Base-by-base conservation (phyloP, 2,329 filamentous ascomycete species). In the Fusarium pseudograminearum region DNA sequence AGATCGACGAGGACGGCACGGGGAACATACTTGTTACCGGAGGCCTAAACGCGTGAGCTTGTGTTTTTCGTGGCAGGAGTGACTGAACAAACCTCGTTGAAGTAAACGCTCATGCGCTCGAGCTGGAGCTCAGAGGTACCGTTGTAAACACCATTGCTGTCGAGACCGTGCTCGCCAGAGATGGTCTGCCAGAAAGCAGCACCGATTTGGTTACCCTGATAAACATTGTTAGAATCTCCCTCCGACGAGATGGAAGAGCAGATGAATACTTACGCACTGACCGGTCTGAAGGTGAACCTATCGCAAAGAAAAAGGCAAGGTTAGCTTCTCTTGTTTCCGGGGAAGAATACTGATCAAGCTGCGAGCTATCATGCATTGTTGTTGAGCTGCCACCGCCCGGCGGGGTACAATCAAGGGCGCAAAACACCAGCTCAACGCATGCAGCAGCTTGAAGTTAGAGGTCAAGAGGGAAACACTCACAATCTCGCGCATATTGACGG, bases 91-190 rank as follows among this genome's bases (percentile, higher is more conserved):
- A 87, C 85, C 84, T 88, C 85, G 79, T 97, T 94, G 91, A 98
- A 98, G 90, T 98, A 98, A 83, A 98, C 95, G 84, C 94, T 99
- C 94, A 99, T 97, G 80, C 96, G 94, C 92, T 99, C 96, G 77
- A 98, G 91, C 89, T 99, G 96, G 82, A 98, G 94, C 85, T 98
- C 96, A 45, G 95, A 98, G 77, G 93, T 94, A 82, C 96, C 96
- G 84, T 97, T 97, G 91, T 98, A 98, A 92, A 98, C 91, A 85
- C 95, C 95, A 83, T 93, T 93, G 86, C 92, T 93, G 86, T 99
- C 96, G 81, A 99, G 94, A 80, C 96, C 96, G 84, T 99, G 96
- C 89, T 94, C 91, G 84, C 91, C 90, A 80, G 91, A 93, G 82
- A 94, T 94, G 79, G 87, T 91, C 84, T 94, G 91, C 92, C 96